Evolutionary conservation across 1,284 basidiomycete species (phyloP), one percentile per base, ranked within the genome.

Genomic region (Trichosporon asahii): DNA sequence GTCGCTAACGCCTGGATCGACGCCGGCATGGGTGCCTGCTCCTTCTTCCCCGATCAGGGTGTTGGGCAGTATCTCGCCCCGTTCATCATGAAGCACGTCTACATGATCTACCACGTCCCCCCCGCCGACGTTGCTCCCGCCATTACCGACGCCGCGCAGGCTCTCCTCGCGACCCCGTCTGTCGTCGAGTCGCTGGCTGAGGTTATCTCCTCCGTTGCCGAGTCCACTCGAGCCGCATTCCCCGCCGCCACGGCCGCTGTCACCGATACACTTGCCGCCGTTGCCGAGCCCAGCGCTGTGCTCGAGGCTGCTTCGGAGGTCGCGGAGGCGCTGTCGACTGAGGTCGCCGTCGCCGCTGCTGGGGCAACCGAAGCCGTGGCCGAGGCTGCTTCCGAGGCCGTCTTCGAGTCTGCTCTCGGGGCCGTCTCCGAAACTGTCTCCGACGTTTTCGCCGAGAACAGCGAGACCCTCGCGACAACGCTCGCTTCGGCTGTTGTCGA

Each of bases 1-100:
- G 72, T 76, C 9, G 72, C 74, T 4, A 70, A 70, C 15, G 73
- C 77, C 2, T 82, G 81, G 79, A 67, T 83, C 55, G 78, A 80
- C 60, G 73, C 67, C 8, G 73, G 70, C 15, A 60, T 74, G 7
- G 69, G 65, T 3, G 68, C 69, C 8, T 40, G 33, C 25, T 12
- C n/a, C 2, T 60, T 74, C 23, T 61, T 72, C 12, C 73, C 69
- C 1, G 23, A 11, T 15, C 18, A 18, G 27, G 57, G 57, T 2
- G 29, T 61, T 8, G 57, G 57, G 3, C 27, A 31, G 57, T 21
- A n/a, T 31, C 15, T 31, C 15, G 57, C 57, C 14, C 57, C 57
- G 15, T 61, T 33, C 57, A 61, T 61, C 57, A 21, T 61, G 29
- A 31, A 61, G 29, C 57, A 61, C 57, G 27, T 61, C 6, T 61